These are phyloP conservation scores for Pyronema omphalodes DNA, from an alignment of 495 filamentous ascomycete species.

Conservation along the genomic window DNA sequence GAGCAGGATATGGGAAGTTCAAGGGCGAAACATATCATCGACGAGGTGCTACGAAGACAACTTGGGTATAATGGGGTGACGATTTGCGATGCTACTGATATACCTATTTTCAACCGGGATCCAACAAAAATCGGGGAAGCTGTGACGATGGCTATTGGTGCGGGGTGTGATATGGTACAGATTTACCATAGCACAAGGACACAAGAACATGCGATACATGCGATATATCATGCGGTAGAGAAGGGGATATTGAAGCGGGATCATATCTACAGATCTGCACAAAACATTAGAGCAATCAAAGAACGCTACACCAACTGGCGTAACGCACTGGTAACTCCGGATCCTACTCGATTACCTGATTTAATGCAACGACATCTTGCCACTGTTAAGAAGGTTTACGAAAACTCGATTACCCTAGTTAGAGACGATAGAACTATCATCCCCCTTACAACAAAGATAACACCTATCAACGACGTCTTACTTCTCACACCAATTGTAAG, in stretches of 20 bases:
- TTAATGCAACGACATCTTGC: conserved; percentile 22
- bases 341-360: conserved; percentile 14
- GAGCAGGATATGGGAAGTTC: conserved; percentile 7
- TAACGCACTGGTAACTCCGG: conserved; percentile 18
- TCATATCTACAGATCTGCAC: conserved; percentile 20
- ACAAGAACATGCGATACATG: conserved; percentile 19
- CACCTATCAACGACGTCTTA: conserved; percentile 31
- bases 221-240: conserved; percentile 20
- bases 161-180: conserved; percentile 24
- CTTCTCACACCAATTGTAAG: conserved; percentile 42
- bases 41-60: conserved; percentile 23
- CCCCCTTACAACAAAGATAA: conserved; percentile 17
- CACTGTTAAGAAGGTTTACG: conserved; percentile 21
- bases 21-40: conserved; percentile 21
- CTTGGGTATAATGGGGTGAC: conserved; percentile 24
- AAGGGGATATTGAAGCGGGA: conserved; percentile 10
- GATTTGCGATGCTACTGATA: conserved; percentile 24
- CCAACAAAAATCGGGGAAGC: conserved; percentile 20
- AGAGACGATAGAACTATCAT: conserved; percentile 23
- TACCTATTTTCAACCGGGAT: conserved; percentile 13
- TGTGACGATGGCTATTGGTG: conserved; percentile 18
- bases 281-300: conserved; percentile 17
- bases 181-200: conserved; percentile 13
- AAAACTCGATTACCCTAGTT: conserved; percentile 23
- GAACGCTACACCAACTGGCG: conserved; percentile 24